Base-by-base conservation (phyloP, 495 filamentous ascomycete genomes). In the Clavariopsis aquatica region DNA sequence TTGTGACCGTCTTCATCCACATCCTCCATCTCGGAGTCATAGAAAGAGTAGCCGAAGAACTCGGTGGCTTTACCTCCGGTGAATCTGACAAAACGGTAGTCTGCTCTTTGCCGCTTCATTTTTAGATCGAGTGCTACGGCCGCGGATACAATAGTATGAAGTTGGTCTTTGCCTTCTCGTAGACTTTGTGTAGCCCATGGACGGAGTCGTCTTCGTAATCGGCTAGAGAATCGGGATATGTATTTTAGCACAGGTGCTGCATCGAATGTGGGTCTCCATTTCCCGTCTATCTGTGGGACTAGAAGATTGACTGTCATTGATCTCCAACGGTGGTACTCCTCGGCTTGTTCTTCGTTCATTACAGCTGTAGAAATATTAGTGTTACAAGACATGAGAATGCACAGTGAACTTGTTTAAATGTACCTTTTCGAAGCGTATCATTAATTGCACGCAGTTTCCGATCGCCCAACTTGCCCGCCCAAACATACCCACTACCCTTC, bases 21-120 rank as follows among this genome's bases (percentile, higher is more conserved):
- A 8, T 70, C 64, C 36, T 70, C 68, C 68, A 70, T 70, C 36
- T 70, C 68, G 17, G 59, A 64, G 17, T 70, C 64, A 31, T 64
- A 70, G 45, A 67, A 67, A 10, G 20, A 24, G 26, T 67, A 70
- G 19, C 68, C 68, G 41, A 58, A 70, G 19, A 67, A 58, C 20
- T 67, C 28, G 22, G 22, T 43, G 8, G 58, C 6, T 24, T 63
- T 66, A 0, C 64, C 60, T 24, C 68, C 68, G 1, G 64, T 61
- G 27, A 64, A 70, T 7, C 59, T 67, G 1, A 70, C 68, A 43
- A 70, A 70, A 7, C 68, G 68, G 43, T 70, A 70, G 20, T 70
- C 68, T 7, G 64, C 68, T 28, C 26, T 23, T 46, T 70, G 68
- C 17, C 60, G 55, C 59, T 70, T 70, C 63, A 70, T 67, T 38